Evolutionary conservation across 2,329 filamentous ascomycete genomes (phyloP), one percentile per base, ranked within the genome.

Genomic region (Aspergillus transmontanensis): DNA sequence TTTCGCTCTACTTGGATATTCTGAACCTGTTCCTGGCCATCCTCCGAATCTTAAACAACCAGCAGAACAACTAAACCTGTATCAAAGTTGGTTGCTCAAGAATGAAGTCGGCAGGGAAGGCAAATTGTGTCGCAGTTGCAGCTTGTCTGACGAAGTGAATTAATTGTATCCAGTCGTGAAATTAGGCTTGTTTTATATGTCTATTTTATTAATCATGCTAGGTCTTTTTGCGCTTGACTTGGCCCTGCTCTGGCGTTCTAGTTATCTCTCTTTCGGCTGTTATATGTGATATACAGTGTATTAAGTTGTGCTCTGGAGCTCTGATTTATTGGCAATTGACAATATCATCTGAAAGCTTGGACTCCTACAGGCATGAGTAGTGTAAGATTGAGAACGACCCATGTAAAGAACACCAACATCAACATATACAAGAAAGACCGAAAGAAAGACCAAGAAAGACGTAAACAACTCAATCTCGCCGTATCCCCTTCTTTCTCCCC

Each of bases 1-100:
- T 99, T 79, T 95, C 92, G 75, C 85, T 99, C 56, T 99, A 99
- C 78, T 86, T 99, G 57, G 94, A 98, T 78, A 89, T 98, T 68
- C 92, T 98, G 83, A 99, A 99, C 85, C 80, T 99, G 69, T 99
- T 99, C 87, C 84, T 99, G 69, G 90, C 93, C 59, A 99, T 99
- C 74, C 84, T 99, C 75, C 87, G 95, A 75, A 98, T 99, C 72
- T 84, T 99, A 74, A 99, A 99, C 85, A 96, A 90, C 83, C 92
- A 97, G 85, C 90, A 89, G 76, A 94, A 96, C 81, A 96, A 97
- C 85, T 98, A 89, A 34, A 21, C 16, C 10, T 12, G 16, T 51
- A 19, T 30, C 9, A 23, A 32, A 11, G 14, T 30, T n/a, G 48
- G 48, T 30, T 51, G 16, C 10, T 26, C 14, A 11, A 14, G 10